Conservation (phyloP, 2,329 filamentous ascomycete genomes). For the Chaetoscypha palmicola region DNA sequence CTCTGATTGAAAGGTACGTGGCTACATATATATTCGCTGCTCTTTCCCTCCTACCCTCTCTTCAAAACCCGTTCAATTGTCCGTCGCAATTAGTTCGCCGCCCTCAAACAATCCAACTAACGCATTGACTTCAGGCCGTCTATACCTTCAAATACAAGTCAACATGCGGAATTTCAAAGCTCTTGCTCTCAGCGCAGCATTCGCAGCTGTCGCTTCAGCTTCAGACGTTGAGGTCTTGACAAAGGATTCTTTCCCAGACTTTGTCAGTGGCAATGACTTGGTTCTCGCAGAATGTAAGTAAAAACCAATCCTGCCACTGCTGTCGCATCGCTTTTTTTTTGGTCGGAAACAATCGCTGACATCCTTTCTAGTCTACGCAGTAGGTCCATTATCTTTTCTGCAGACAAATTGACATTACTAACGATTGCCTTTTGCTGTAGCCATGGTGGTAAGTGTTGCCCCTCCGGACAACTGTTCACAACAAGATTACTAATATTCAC, state of each 20-base stretch:
- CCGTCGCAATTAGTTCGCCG: slow-evolving; percentile 8
- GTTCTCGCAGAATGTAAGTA: slow-evolving; percentile 88
- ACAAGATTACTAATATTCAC: slow-evolving; percentile 23
- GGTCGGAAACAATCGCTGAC: slow-evolving; percentile 17
- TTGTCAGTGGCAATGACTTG: slow-evolving; percentile 77
- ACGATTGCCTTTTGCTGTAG: slow-evolving; percentile 21
- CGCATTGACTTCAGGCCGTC: slow-evolving; percentile 11
- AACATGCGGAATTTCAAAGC: slow-evolving; percentile 29
- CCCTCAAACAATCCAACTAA: slow-evolving; percentile 4
- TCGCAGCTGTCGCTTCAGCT: slow-evolving; percentile 51
- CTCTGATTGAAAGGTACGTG: slow-evolving; percentile 11
- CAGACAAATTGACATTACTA: slow-evolving; percentile 21
- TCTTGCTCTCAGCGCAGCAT: slow-evolving; percentile 27
- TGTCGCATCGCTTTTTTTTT: not conserved
- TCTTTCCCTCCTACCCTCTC: not conserved
- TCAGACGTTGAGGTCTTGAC: slow-evolving; percentile 84
- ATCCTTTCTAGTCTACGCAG: slow-evolving; percentile 67
- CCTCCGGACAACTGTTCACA: slow-evolving; percentile 16
- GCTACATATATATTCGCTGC: not conserved
- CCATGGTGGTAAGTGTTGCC: slow-evolving; percentile 32
- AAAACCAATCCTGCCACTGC: not conserved
- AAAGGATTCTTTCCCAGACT: slow-evolving; percentile 79
- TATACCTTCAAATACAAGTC: slow-evolving; percentile 7
- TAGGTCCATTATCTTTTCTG: slow-evolving; percentile 59
- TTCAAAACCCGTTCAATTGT: not conserved